Conservation (phyloP, 345 rosid species). For the Aethionema arabicum region DNA sequence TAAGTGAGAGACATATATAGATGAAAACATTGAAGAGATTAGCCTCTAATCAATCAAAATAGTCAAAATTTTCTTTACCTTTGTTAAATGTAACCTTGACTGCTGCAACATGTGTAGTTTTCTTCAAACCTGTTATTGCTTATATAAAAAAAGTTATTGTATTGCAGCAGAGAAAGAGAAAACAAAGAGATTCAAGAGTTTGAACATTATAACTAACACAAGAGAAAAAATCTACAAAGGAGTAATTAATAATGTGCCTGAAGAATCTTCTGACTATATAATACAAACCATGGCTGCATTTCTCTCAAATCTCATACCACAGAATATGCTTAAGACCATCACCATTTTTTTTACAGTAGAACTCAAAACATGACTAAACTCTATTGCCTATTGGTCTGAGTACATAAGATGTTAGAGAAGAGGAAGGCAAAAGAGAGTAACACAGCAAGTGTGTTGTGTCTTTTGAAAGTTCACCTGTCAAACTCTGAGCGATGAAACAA, state of each 20-base stretch:
- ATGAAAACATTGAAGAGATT: constrained; percentile 31
- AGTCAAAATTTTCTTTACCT: constrained; percentile 7
- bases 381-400: constrained; percentile 10
- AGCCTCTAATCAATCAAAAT: constrained; percentile 32
- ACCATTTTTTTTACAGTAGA: constrained; percentile 29
- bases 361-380: constrained; percentile 19
- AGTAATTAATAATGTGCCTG: not conserved
- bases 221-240: constrained; percentile 28
- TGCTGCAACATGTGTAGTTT: constrained; percentile 32
- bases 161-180: constrained; percentile 16
- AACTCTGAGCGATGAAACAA: constrained; percentile 35
- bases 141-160: constrained; percentile 20
- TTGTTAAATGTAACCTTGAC: not conserved
- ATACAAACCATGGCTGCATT: constrained; percentile 28
- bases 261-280: constrained; percentile 15
- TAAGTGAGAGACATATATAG: constrained; percentile 27
- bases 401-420: constrained; percentile 27
- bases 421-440: constrained; percentile 14
- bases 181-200: constrained; percentile 8
- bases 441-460: constrained; percentile 21
- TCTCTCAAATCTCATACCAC: constrained; percentile 17
- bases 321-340: constrained; percentile 25
- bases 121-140: constrained; percentile 26
- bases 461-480: constrained; percentile 29
- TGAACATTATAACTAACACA: constrained; percentile 12